phyloP scores from a whole-genome alignment of 176 grass and related monocot species.

The Puccinellia tenuiflora region DNA sequence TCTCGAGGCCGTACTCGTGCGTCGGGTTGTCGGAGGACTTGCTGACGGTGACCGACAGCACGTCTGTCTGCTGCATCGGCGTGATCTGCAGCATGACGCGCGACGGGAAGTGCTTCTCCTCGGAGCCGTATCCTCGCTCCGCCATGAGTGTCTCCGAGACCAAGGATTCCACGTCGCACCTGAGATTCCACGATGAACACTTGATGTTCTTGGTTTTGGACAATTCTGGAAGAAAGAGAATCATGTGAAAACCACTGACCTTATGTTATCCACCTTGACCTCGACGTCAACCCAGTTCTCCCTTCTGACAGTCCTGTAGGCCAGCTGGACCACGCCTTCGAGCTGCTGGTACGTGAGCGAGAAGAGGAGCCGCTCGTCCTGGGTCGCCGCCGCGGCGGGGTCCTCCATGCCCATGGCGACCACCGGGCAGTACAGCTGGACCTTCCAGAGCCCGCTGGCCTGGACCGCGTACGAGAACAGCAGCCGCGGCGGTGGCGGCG shows the following conservation, averaged over 20 bases:
- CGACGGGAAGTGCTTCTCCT: slow-evolving; percentile 90
- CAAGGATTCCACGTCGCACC: slow-evolving; percentile 64
- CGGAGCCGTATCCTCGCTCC: slow-evolving; percentile 73
- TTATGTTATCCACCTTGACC: slow-evolving; percentile 84
- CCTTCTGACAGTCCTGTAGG: slow-evolving; percentile 50
- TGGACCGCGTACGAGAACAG: slow-evolving; percentile 69
- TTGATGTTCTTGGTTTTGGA: too few relatives aligned
- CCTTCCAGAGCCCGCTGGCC: slow-evolving; percentile 77
- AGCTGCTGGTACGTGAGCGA: slow-evolving; percentile 84
- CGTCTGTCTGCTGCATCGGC: slow-evolving; percentile 73
- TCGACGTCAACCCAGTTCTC: slow-evolving; percentile 77
- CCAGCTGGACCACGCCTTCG: slow-evolving; percentile 82
- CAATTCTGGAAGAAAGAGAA: too few relatives aligned
- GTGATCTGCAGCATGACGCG: slow-evolving; percentile 81
- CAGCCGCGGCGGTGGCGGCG: slow-evolving; percentile 22
- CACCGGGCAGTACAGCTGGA: slow-evolving; percentile 82
- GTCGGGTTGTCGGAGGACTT: slow-evolving; percentile 82
- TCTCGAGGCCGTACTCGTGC: slow-evolving; percentile 62
- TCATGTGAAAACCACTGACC: slow-evolving; percentile 46
- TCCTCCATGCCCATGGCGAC: slow-evolving; percentile 74
- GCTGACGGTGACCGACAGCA: slow-evolving; percentile 61
- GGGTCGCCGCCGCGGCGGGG: slow-evolving; percentile 37
- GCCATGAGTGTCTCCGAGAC: slow-evolving; percentile 76
- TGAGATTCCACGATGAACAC: slow-evolving; percentile 25
- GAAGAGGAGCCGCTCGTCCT: slow-evolving; percentile 76